Evolutionary conservation across 2,329 filamentous ascomycete species (phyloP).

Genomic region (Beauveria rudraprayagi): DNA sequence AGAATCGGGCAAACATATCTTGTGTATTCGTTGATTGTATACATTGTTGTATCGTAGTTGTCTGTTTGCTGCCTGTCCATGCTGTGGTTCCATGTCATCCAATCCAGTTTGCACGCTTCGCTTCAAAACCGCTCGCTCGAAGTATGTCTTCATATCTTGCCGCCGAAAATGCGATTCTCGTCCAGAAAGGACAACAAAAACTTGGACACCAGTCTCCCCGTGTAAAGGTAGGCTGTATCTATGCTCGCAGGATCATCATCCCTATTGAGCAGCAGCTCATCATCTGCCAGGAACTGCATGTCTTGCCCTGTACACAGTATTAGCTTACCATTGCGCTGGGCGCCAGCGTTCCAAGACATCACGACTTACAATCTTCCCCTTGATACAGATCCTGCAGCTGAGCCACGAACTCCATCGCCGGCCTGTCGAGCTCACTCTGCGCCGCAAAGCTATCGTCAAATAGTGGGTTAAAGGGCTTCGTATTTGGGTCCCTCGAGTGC

Average conservation of each 20-base stretch:
- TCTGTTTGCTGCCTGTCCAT: neutral
- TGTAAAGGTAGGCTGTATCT: conserved; percentile 43
- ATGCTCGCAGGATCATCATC: conserved; percentile 39
- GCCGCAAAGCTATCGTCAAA: conserved; percentile 34
- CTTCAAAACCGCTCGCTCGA: neutral
- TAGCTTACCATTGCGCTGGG: neutral
- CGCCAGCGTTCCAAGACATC: neutral
- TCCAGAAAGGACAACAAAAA: conserved; percentile 48
- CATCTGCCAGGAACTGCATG: conserved; percentile 35
- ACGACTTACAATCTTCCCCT: conserved; percentile 36
- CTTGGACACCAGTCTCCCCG: conserved; percentile 43
- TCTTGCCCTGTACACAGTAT: conserved; percentile 24
- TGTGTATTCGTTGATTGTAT: neutral
- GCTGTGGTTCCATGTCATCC: neutral
- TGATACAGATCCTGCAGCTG: conserved; percentile 37
- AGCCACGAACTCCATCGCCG: conserved; percentile 37
- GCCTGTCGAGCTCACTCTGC: conserved; percentile 37
- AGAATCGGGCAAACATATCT: conserved; percentile 51
- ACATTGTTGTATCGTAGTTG: neutral
- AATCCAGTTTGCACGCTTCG: conserved; percentile 8
- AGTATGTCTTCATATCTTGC: conserved; percentile 15
- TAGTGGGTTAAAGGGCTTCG: conserved; percentile 49
- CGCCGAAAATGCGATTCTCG: conserved; percentile 40
- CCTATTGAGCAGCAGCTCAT: conserved; percentile 37
- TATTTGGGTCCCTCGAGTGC: conserved; percentile 39